Evolutionary conservation across 2,329 filamentous ascomycete species (phyloP).

Genomic region (Myriosclerotinia duriaeana): DNA sequence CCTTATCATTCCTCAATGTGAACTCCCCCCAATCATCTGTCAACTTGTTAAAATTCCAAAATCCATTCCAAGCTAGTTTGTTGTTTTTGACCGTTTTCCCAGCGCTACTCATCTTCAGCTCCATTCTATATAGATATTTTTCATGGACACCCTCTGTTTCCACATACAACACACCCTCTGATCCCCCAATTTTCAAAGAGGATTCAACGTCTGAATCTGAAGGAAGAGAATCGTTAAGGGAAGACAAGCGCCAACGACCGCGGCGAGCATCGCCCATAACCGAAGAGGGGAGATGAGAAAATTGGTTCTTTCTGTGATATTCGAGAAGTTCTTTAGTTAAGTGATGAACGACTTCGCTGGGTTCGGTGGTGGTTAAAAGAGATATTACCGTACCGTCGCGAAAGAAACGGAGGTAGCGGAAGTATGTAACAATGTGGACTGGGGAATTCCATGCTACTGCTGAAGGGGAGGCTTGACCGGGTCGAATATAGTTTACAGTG

Average conservation of each 20-base stretch:
- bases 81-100: slow-evolving; percentile 71
- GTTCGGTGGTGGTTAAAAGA: slow-evolving; percentile 77
- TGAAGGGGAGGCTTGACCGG: slow-evolving; percentile 70
- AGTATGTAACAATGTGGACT: slow-evolving; percentile 96
- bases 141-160: slow-evolving; percentile 80
- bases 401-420: slow-evolving; percentile 93
- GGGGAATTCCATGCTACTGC: slow-evolving; percentile 75
- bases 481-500: slow-evolving; percentile 90
- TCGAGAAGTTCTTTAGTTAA: slow-evolving; percentile 69
- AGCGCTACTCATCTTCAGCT: slow-evolving; percentile 67
- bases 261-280: slow-evolving; percentile 68
- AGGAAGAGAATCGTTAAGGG: slow-evolving; percentile 31
- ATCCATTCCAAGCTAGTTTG: slow-evolving; percentile 83
- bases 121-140: slow-evolving; percentile 84
- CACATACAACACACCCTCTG: slow-evolving; percentile 69
- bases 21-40: slow-evolving; percentile 93
- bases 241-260: slow-evolving; percentile 63
- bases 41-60: slow-evolving; percentile 85
- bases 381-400: slow-evolving; percentile 82
- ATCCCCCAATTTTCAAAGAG: slow-evolving; percentile 36
- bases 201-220: slow-evolving; percentile 34
- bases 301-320: slow-evolving; percentile 32
- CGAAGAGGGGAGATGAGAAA: slow-evolving; percentile 43
- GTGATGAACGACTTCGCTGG: slow-evolving; percentile 82
- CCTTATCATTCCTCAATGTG: slow-evolving; percentile 59